phyloP scores from a whole-genome alignment of 139 green algal species.

The Closterium sp. region DNA sequence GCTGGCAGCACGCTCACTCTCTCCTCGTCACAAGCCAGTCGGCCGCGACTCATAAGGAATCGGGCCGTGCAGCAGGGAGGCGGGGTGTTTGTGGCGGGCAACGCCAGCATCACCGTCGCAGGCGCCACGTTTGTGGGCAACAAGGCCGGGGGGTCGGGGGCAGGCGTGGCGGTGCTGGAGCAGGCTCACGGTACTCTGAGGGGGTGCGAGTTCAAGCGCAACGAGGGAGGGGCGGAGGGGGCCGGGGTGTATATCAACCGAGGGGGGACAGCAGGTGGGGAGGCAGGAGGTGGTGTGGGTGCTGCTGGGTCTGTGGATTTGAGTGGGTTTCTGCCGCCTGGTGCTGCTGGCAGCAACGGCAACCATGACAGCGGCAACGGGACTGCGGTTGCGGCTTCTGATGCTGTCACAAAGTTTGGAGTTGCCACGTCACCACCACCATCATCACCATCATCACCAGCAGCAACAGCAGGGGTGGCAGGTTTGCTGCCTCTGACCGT shows the following conservation, averaged over 20 bases:
- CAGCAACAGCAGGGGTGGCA: not conserved
- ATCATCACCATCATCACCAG: too few relatives aligned
- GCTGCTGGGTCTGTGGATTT: not conserved
- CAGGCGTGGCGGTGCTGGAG: not conserved
- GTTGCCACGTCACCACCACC: too few relatives aligned
- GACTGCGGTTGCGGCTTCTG: not conserved
- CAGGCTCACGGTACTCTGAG: not conserved
- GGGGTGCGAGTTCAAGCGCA: not conserved
- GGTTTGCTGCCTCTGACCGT: not conserved
- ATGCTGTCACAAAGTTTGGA: too few relatives aligned
- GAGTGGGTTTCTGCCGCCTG: not conserved
- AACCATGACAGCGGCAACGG: not conserved
- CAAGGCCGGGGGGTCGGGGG: not conserved
- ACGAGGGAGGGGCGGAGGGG: not conserved
- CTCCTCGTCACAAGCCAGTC: not conserved
- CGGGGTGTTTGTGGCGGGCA: not conserved
- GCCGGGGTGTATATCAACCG: not conserved
- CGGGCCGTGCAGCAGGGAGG: not conserved
- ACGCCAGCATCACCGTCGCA: not conserved
- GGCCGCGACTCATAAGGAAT: not conserved
- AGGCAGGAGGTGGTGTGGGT: not conserved
- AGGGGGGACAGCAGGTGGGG: not conserved
- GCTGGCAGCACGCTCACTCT: not conserved
- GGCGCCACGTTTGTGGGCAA: not conserved
- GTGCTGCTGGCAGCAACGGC: not conserved